These are phyloP conservation scores for Diplosphaera chodatii DNA, from an alignment of 139 green algal species.

Conservation along the genomic window DNA sequence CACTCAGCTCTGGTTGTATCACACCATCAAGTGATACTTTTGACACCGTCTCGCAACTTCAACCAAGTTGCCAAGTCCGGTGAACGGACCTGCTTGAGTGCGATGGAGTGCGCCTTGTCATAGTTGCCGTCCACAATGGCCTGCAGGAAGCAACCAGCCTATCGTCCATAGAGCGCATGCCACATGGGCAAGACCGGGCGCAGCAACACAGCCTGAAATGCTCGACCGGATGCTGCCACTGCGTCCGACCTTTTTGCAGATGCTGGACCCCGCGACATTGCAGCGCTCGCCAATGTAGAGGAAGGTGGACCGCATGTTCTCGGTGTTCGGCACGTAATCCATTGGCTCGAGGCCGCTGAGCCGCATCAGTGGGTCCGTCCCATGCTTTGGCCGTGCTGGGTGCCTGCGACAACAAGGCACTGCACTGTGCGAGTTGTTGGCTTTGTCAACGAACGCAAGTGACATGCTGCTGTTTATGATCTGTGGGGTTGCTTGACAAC, in stretches of 20 bases:
- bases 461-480: too few species aligned
- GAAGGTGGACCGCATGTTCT: slow-evolving; percentile 82
- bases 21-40: too few species aligned
- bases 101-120: slow-evolving; percentile 89
- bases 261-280: slow-evolving; percentile 93
- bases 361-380: slow-evolving; percentile 71
- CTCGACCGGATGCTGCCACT: too few species aligned
- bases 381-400: slow-evolving; percentile 48
- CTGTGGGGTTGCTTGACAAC: too few species aligned
- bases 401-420: slow-evolving; percentile 25
- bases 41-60: too few species aligned
- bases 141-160: slow-evolving; percentile 3
- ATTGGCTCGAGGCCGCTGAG: slow-evolving; percentile 93
- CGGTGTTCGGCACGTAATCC: slow-evolving; percentile 78
- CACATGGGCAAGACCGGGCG: too few species aligned
- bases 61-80: too few species aligned
- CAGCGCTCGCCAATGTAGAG: slow-evolving; percentile 96
- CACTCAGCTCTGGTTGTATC: too few species aligned
- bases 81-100: slow-evolving; percentile 77
- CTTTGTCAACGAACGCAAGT: too few species aligned
- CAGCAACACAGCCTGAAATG: too few species aligned
- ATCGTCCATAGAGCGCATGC: slow-evolving; percentile 17
- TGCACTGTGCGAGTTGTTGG: too few species aligned
- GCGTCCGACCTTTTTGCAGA: slow-evolving; percentile 96
- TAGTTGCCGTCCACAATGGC: slow-evolving; percentile 83